Percentiles rank a stretch among this genome's conserved stretches.
Conservation (phyloP, 2,329 filamentous ascomycete species). For the Trichophyton mentagrophytes region DNA sequence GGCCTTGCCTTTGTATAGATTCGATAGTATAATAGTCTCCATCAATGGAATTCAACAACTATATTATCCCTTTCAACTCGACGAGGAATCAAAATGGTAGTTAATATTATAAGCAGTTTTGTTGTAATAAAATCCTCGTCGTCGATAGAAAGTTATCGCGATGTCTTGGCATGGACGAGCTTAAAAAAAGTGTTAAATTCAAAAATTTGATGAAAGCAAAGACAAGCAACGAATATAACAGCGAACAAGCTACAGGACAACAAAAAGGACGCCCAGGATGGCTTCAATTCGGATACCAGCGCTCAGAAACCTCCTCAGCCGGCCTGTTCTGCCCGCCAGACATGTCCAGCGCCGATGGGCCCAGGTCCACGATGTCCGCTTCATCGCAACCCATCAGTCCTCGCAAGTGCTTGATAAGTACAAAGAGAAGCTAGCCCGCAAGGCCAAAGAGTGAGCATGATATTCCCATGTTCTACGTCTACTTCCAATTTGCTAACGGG, state of each 20-base stretch:
- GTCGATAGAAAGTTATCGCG: neutral
- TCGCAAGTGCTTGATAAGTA: constrained; percentile 67
- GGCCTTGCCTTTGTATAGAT: neutral
- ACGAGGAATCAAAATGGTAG: neutral
- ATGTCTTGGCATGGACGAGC: neutral
- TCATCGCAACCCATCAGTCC: constrained; percentile 65
- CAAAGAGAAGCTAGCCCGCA: constrained; percentile 66
- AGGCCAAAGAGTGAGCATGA: constrained; percentile 52
- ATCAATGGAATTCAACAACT: neutral
- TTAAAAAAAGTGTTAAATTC: neutral
- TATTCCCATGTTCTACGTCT: neutral
- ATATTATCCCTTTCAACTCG: neutral
- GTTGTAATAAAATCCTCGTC: neutral
- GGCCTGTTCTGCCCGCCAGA: constrained; percentile 1
- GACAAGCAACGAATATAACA: neutral
- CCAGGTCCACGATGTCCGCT: constrained; percentile 82
- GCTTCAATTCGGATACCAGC: constrained; percentile 8
- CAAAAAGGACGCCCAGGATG: neutral
- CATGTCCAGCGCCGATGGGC: constrained; percentile 65
- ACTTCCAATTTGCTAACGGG: neutral
- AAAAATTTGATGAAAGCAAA: neutral
- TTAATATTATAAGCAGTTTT: neutral
- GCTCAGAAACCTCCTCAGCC: constrained; percentile 8
- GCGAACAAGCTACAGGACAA: neutral
- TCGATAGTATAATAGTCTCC: neutral